Evolutionary conservation across 257 asterid genomes (phyloP), one percentile per base, ranked within the genome.

Genomic region (Solanum appendiculatum): DNA sequence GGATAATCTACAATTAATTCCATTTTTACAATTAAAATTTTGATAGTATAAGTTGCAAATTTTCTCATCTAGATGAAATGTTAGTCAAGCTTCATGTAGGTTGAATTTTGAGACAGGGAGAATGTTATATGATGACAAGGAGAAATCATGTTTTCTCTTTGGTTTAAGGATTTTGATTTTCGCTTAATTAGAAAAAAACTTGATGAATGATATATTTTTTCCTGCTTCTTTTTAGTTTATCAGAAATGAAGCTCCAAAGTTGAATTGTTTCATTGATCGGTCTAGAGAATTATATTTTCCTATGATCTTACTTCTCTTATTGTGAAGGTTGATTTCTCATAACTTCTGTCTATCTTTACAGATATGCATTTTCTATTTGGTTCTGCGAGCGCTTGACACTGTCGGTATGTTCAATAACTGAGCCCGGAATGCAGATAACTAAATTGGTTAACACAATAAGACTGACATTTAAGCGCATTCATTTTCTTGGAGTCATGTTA

Each of bases 301-400:
- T 8, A 27, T 46, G 66, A 46, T 80, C 11, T 46, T 46, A 9
- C 25, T 29, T 29, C 66, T 80, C 15, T 46, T 80, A 46, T 16
- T 46, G 9, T 48, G 85, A 80, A 46, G 85, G 66, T 44, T 29
- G 66, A 80, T 80, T 80, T 80, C 85, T 18, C 3, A 33, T 46
- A 9, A 80, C 42, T 46, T 46, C 42, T 80, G 42, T 18, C 66
- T 46, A 86, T 83, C 77, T 85, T 93, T 86, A 84, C 98, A 97
- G 99, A 88, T 97, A 82, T 96, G 99, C 92, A 91, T 97, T 88
- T 97, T 97, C 91, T 97, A 97, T 92, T 90, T 97, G 97, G 99
- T 97, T 89, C 99, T 97, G 75, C 94, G 99, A 56, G 99, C 97
- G 4, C 99, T 97, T 39, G 99, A 96, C 90, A 97, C 99, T 73